Conservation (phyloP, 140 eudicot species). For the Flaveria floridana region DNA sequence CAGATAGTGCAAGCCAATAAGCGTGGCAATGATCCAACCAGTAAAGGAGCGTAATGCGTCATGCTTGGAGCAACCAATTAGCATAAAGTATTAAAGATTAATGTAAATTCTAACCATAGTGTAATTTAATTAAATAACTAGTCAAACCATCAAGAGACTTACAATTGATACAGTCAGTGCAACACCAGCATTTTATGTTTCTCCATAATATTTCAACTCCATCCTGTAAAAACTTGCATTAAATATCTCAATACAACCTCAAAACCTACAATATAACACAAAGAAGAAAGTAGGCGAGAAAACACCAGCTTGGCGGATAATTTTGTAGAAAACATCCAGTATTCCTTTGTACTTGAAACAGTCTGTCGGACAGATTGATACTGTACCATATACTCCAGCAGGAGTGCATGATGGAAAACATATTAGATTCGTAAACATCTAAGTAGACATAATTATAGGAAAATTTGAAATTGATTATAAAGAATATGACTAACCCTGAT, state of each 20-base stretch:
- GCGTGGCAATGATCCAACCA: too few relatives aligned
- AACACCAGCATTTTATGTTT: slow-evolving; percentile 45
- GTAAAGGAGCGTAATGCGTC: too few relatives aligned
- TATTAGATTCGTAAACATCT: slow-evolving; percentile 97
- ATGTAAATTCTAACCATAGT: too few relatives aligned
- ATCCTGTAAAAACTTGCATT: slow-evolving; percentile 48
- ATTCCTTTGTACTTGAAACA: too few relatives aligned
- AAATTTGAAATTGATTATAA: not conserved
- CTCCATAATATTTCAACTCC: slow-evolving; percentile 31
- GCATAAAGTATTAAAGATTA: too few relatives aligned
- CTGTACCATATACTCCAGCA: slow-evolving; percentile 96
- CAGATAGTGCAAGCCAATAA: too few relatives aligned
- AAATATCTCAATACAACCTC: slow-evolving; percentile 2
- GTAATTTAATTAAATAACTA: too few relatives aligned
- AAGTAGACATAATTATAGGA: not conserved
- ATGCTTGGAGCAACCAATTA: too few relatives aligned
- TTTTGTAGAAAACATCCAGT: too few relatives aligned
- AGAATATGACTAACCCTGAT: not conserved
- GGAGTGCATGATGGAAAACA: slow-evolving; percentile 90
- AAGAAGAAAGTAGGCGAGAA: not conserved
- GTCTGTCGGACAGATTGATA: slow-evolving; percentile 45
- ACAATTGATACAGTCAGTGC: slow-evolving; percentile 88
- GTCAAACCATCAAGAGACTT: slow-evolving; percentile 24
- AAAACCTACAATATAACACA: not conserved
- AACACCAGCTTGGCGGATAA: slow-evolving; percentile 49